Conservation (phyloP, 2,329 filamentous ascomycete genomes). For the Aspergillus sp. region DNA sequence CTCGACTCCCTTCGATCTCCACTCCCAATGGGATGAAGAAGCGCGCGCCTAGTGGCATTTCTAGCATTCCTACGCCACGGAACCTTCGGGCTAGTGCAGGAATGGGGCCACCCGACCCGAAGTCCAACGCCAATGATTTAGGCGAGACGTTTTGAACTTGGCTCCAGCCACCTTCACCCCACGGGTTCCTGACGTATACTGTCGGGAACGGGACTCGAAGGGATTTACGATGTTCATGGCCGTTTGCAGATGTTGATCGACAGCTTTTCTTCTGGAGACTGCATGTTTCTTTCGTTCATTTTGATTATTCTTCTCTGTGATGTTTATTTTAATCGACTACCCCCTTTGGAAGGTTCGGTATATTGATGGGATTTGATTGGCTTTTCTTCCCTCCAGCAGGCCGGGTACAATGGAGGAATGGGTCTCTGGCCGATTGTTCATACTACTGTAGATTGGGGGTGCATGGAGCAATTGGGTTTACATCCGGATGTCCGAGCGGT, state of each 20-base stretch:
- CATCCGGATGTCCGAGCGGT: slow-evolving; percentile 9
- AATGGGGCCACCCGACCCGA: slow-evolving; percentile 48
- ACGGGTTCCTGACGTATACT: slow-evolving; percentile 3
- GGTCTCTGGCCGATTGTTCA: slow-evolving; percentile 12
- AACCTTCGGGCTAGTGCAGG: slow-evolving; percentile 39
- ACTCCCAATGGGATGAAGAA: slow-evolving; percentile 31
- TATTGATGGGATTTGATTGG: slow-evolving; percentile 4
- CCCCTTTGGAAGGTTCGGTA: slow-evolving; percentile 7
- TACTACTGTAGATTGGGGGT: slow-evolving; percentile 9
- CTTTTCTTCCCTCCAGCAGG: background rate
- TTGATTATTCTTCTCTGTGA: slow-evolving; percentile 4
- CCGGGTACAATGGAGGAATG: background rate
- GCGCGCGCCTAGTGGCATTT: slow-evolving; percentile 46
- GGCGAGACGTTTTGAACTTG: slow-evolving; percentile 56
- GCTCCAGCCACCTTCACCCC: background rate
- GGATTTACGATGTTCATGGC: slow-evolving; percentile 21
- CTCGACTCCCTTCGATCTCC: slow-evolving; percentile 47
- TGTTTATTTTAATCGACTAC: slow-evolving; percentile 6
- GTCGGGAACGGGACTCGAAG: background rate
- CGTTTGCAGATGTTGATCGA: slow-evolving; percentile 16
- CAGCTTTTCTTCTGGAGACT: slow-evolving; percentile 12
- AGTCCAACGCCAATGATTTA: slow-evolving; percentile 52
- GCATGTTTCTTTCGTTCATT: slow-evolving; percentile 9
- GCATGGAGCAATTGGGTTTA: background rate
- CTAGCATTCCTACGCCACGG: slow-evolving; percentile 38